Base-by-base conservation (phyloP, 2,329 filamentous ascomycete species). In the Mycosphaerella sp. region DNA sequence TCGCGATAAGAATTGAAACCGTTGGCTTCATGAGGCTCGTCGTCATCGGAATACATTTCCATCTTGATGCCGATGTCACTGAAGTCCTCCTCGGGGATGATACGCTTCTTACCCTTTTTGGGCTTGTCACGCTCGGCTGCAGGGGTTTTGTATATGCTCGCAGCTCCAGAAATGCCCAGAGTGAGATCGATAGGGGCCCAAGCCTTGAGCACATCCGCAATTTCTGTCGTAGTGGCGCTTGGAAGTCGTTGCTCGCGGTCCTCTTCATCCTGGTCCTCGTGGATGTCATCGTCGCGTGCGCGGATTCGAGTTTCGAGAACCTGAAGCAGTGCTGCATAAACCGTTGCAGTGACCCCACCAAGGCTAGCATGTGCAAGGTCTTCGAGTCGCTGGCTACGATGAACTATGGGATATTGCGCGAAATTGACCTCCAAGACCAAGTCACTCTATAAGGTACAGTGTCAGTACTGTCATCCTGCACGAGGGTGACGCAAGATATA, bases 381-480 rank as follows among this genome's bases (percentile, higher is more conserved):
- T 49, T 85, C 82, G 2, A 97, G 82, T 17, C 83, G 82, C 59
- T 85, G 80, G 64, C 89, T 95, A 53, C 92, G 87, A 59, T 95
- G 77, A 47, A 87, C 84, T 8, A 96, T 87, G 6, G 85, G 76
- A 55, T 89, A 88, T 69, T 92, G 95, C 53, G 91, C 86, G 65
- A 89, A 85, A 67, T 95, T 96, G 51, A 96, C 77, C 29, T 85
- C 82, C 46, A 97, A 76, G 36, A 91, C 78, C 59, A 90, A 76
- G 54, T 86, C 80, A 47, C 82, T 80, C 84, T 95, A 66, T 14
- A 17, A 17, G 14, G 14, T 17, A 60, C 53, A 57, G 45, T 58
- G 59, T 64, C 54, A 66, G 62, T 56, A 55, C 61, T 41, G 53
- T 58, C 47, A 54, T 59, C 55, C 50, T 55, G 54, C 54, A 53